phyloP scores from a whole-genome alignment of 768 basidiomycete species.

The Xerocomus spinulosus region DNA sequence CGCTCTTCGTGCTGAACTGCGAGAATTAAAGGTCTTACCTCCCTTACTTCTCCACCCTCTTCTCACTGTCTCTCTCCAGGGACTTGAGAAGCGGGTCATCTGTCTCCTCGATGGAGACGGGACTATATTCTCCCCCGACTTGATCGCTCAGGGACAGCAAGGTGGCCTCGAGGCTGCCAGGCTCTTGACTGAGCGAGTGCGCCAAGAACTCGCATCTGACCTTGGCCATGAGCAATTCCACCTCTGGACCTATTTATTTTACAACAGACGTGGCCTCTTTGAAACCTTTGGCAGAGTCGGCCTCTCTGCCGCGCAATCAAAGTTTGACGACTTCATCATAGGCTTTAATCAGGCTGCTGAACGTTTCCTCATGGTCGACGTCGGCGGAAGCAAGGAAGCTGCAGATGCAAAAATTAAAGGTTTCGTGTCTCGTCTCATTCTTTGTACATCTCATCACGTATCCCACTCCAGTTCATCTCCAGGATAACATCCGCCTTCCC shows the following conservation, averaged over 20 bases:
- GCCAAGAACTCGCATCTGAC: conserved; percentile 19
- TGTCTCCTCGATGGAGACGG: conserved; percentile 63
- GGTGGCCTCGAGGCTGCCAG: conserved; percentile 58
- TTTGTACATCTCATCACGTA: not conserved
- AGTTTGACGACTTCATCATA: conserved; percentile 59
- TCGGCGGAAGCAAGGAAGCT: conserved; percentile 67
- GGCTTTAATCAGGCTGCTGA: conserved; percentile 70
- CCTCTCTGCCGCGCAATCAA: conserved; percentile 32
- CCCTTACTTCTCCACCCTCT: not conserved
- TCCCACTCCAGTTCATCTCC: conserved; percentile 35
- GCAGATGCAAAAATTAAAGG: conserved; percentile 76
- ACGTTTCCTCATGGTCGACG: conserved; percentile 66
- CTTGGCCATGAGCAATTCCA: conserved; percentile 34
- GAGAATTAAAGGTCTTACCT: conserved; percentile 22
- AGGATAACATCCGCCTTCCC: conserved; percentile 44
- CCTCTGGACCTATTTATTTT: conserved; percentile 59
- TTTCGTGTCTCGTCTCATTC: conserved; percentile 19
- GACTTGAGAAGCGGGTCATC: conserved; percentile 34
- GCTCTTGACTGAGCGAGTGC: conserved; percentile 35
- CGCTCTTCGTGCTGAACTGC: conserved; percentile 24
- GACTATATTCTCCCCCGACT: conserved; percentile 51
- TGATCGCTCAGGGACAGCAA: conserved; percentile 50
- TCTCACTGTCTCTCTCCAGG: conserved; percentile 5
- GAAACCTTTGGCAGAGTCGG: conserved; percentile 42
- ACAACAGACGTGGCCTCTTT: conserved; percentile 56